These are phyloP conservation scores for Zygotorulaspora chibaensis DNA, from an alignment of 805 yeast genomes.

Conservation along the genomic window DNA sequence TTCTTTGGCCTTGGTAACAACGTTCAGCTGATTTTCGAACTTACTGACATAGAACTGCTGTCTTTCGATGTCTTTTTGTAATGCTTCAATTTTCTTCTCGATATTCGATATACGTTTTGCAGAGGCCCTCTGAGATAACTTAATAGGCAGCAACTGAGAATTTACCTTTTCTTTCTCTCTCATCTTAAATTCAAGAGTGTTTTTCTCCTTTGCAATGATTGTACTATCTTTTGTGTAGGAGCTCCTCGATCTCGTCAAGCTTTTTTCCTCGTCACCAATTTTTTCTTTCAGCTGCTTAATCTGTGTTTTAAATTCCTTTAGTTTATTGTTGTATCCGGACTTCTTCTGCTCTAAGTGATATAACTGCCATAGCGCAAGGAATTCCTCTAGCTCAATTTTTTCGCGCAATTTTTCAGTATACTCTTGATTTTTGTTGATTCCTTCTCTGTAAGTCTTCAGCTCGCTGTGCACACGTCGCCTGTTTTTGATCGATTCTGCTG, in stretches of 20 bases:
- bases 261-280: conserved; percentile 36
- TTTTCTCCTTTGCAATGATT: conserved; percentile 40
- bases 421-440: conserved; percentile 63
- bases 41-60: conserved; percentile 44
- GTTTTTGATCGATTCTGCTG: conserved; percentile 61
- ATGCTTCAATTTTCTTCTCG: conserved; percentile 45
- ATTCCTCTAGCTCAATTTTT: conserved; percentile 43
- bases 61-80: conserved; percentile 48
- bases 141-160: conserved; percentile 55
- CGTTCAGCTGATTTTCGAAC: conserved; percentile 45
- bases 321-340: conserved; percentile 21
- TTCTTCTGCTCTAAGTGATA: conserved; percentile 51
- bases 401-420: conserved; percentile 54
- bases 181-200: conserved; percentile 36
- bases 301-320: conserved; percentile 26
- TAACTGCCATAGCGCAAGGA: conserved; percentile 57
- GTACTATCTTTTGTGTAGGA: conserved; percentile 46
- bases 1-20: conserved; percentile 40
- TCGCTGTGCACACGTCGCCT: conserved; percentile 70
- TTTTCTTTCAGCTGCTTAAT: conserved; percentile 34
- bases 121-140: conserved; percentile 50
- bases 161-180: conserved; percentile 41
- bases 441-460: conserved; percentile 71
- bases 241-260: conserved; percentile 38
- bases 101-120: conserved; percentile 44